Percentiles rank a stretch among this genome's conserved stretches.
Evolutionary conservation across 306 rosid species (phyloP).

Genomic region (Casuarina glauca): DNA sequence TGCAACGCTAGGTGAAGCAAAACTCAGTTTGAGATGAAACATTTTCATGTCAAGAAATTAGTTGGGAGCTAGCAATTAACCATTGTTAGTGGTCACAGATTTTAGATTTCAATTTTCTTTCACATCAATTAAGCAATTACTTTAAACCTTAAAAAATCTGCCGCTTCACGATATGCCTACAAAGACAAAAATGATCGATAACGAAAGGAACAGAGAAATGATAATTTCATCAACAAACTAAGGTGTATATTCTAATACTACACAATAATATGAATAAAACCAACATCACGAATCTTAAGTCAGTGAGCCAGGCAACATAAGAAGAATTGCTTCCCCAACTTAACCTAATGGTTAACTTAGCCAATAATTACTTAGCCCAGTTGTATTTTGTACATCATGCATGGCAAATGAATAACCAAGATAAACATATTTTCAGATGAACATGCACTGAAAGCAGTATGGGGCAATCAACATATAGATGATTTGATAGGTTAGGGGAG

Average conservation of each 20-base stretch:
- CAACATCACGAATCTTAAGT: not conserved
- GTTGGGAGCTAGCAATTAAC: not conserved
- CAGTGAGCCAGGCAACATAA: not conserved
- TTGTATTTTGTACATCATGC: not conserved
- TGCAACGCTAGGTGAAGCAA: not conserved
- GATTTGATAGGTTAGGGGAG: not conserved
- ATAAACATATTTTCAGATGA: not conserved
- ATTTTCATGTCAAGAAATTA: not conserved
- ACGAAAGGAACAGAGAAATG: not conserved
- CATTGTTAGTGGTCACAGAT: not conserved
- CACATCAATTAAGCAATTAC: not conserved
- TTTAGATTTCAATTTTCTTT: not conserved
- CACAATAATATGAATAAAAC: not conserved
- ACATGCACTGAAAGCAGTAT: not conserved
- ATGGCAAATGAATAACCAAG: not conserved
- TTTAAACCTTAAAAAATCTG: too few relatives aligned
- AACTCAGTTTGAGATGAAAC: not conserved
- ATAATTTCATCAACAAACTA: not conserved
- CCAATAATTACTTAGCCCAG: not conserved
- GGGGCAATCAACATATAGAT: not conserved
- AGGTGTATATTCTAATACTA: not conserved
- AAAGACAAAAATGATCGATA: too few relatives aligned
- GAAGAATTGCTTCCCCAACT: not conserved
- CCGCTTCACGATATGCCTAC: not conserved
- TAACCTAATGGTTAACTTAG: not conserved